These are phyloP conservation scores for Yamadazyma kanchanaburiensis DNA, from an alignment of 1,139 yeast species.

Conservation along the genomic window DNA sequence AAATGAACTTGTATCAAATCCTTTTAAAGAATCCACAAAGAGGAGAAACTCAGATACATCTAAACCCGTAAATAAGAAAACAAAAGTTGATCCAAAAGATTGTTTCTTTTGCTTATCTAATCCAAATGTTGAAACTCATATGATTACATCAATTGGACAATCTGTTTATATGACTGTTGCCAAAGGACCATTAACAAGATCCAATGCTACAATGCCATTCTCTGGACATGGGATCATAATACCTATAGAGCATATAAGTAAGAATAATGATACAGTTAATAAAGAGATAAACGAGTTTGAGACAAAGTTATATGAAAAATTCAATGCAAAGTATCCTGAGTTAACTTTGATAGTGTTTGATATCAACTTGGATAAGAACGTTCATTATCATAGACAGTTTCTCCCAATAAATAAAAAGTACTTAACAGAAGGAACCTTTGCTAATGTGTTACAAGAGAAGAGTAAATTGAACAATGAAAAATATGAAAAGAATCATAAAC, in stretches of 20 bases:
- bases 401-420: slow-evolving; percentile 52
- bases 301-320: slow-evolving; percentile 43
- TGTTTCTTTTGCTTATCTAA: slow-evolving; percentile 88
- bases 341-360: slow-evolving; percentile 58
- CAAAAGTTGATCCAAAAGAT: slow-evolving; percentile 47
- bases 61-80: slow-evolving; percentile 15
- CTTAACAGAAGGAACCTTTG: slow-evolving; percentile 28
- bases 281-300: slow-evolving; percentile 39
- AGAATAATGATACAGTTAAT: slow-evolving; percentile 20
- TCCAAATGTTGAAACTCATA: slow-evolving; percentile 73
- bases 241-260: slow-evolving; percentile 76
- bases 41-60: background rate
- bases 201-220: slow-evolving; percentile 43
- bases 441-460: slow-evolving; percentile 33
- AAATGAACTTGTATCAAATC: slow-evolving; percentile 5
- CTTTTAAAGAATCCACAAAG: slow-evolving; percentile 13
- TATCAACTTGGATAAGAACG: slow-evolving; percentile 51
- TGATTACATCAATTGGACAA: slow-evolving; percentile 74
- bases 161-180: slow-evolving; percentile 72
- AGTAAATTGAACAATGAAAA: slow-evolving; percentile 48
- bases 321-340: slow-evolving; percentile 25
- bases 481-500: slow-evolving; percentile 37
- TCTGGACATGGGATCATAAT: slow-evolving; percentile 83
- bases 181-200: slow-evolving; percentile 76
- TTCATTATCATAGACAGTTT: slow-evolving; percentile 66